Conservation (phyloP, 225 moss, liverwort and hornwort species). For the Marchantia polymorpha region DNA sequence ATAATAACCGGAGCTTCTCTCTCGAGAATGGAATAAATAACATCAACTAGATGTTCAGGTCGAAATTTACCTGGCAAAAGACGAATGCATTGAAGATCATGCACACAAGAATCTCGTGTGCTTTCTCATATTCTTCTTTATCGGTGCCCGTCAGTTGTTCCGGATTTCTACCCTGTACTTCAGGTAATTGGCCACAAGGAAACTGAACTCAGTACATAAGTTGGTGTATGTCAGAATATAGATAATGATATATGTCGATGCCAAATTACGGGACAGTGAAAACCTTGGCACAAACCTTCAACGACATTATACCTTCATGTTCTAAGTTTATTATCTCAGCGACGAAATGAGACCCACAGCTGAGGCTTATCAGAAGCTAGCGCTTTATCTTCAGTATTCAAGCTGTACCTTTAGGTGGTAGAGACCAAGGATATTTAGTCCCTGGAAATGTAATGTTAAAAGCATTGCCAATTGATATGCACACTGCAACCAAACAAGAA, state of each 20-base stretch:
- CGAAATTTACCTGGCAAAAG: conserved; percentile 66
- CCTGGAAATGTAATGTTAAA: conserved; percentile 77
- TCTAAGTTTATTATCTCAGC: too few relatives aligned
- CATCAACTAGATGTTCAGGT: background rate
- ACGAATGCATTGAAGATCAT: conserved; percentile 91
- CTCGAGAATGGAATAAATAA: background rate
- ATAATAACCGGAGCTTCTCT: background rate
- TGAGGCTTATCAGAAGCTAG: too few relatives aligned
- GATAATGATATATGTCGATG: too few relatives aligned
- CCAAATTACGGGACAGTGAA: background rate
- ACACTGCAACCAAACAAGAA: conserved; percentile 37
- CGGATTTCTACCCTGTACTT: conserved; percentile 31
- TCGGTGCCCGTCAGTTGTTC: background rate
- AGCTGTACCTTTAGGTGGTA: conserved; percentile 37
- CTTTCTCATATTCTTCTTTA: conserved; percentile 38
- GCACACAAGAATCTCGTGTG: conserved; percentile 36
- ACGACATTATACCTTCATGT: too few relatives aligned
- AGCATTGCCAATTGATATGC: conserved; percentile 63
- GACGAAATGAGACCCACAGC: too few relatives aligned
- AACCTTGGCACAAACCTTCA: too few relatives aligned
- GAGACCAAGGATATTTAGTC: conserved; percentile 58
- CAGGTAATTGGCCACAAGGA: background rate
- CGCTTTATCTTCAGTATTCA: background rate
- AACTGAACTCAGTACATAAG: background rate
- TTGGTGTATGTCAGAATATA: too few relatives aligned